Evolutionary conservation across 2,329 filamentous ascomycete species (phyloP).

Genomic region (Nemania abortiva): DNA sequence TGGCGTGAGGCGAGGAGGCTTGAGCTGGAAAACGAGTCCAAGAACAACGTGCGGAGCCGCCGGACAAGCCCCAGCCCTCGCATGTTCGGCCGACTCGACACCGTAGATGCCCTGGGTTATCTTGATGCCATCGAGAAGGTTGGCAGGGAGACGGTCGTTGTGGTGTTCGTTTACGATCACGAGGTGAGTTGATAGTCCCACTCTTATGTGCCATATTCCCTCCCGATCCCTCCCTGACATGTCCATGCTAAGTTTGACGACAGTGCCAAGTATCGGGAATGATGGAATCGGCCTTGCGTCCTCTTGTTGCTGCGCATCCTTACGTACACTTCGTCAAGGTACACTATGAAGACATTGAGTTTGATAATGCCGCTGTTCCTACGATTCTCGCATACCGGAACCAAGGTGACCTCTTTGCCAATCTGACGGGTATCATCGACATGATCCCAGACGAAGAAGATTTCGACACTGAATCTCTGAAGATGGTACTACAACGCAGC

Average conservation of each 20-base stretch:
- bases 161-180: constrained; percentile 93
- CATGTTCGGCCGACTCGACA: constrained; percentile 82
- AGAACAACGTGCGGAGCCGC: constrained; percentile 68
- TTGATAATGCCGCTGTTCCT: constrained; percentile 88
- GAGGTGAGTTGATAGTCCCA: constrained; percentile 68
- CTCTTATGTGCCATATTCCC: neutral
- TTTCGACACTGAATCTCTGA: constrained; percentile 67
- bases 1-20: constrained; percentile 86
- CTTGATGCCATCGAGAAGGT: constrained; percentile 97
- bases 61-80: constrained; percentile 81
- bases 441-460: constrained; percentile 80
- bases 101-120: constrained; percentile 90
- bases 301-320: constrained; percentile 77
- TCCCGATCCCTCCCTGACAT: neutral
- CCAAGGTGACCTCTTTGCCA: constrained; percentile 89
- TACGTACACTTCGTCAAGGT: constrained; percentile 90
- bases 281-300: constrained; percentile 81
- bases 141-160: constrained; percentile 81
- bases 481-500: constrained; percentile 65
- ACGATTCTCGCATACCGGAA: constrained; percentile 89
- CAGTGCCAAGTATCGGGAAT: constrained; percentile 83
- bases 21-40: constrained; percentile 77
- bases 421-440: constrained; percentile 86
- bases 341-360: constrained; percentile 91
- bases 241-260: constrained; percentile 42